Conservation (phyloP, 2,329 filamentous ascomycete species). For the Aspergillus sp. region DNA sequence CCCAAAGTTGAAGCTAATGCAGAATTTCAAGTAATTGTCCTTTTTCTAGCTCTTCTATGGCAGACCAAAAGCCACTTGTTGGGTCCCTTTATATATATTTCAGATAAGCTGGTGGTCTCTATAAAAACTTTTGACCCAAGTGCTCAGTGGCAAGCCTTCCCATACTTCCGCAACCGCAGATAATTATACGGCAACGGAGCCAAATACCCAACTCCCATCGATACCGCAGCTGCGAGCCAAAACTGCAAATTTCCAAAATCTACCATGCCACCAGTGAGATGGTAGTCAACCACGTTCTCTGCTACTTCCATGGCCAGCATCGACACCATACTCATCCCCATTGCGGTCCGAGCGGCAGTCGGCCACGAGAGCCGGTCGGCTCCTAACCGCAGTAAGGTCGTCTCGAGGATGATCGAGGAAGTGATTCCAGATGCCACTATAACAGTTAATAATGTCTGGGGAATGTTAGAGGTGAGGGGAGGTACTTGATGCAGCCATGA, state of each 20-base stretch:
- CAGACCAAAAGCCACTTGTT: no score
- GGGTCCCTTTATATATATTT: no score
- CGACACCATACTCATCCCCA: slow-evolving; percentile 54
- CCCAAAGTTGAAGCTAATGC: no score
- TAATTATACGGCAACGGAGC: slow-evolving; percentile 52
- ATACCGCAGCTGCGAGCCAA: slow-evolving; percentile 44
- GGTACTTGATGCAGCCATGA: slow-evolving; percentile 49
- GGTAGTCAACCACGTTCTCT: slow-evolving; percentile 51
- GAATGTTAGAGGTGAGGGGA: no score
- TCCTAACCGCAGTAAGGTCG: slow-evolving; percentile 44
- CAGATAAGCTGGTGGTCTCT: no score
- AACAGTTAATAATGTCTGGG: neutral
- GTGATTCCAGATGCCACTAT: slow-evolving; percentile 48
- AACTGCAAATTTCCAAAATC: slow-evolving; percentile 43
- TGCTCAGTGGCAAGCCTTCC: slow-evolving; percentile 29
- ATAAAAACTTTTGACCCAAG: no score
- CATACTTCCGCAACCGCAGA: slow-evolving; percentile 42
- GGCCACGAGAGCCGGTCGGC: slow-evolving; percentile 44
- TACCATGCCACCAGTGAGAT: slow-evolving; percentile 48
- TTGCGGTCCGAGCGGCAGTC: slow-evolving; percentile 45
- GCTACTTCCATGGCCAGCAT: slow-evolving; percentile 55
- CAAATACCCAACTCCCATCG: slow-evolving; percentile 27
- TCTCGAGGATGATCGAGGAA: slow-evolving; percentile 49
- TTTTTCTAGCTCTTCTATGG: no score
- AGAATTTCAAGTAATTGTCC: no score